A percentile compares a stretch with the other conserved stretches of the same genome.
Evolutionary conservation across 2,329 filamentous ascomycete species (phyloP).

Genomic region (Knoxdaviesia capensis): DNA sequence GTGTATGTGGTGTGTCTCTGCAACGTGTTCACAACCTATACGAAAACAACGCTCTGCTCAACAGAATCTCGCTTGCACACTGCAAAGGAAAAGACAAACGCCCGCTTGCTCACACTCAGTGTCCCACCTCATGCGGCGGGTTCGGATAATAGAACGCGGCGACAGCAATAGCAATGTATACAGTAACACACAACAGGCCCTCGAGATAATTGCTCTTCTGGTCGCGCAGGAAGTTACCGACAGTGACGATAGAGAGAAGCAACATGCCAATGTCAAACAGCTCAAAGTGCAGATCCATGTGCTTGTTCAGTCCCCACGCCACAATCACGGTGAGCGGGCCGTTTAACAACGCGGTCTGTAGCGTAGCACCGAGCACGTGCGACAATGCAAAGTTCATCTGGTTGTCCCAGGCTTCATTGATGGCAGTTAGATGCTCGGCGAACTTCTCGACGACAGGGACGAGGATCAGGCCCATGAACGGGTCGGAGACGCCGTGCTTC

Average conservation of each 20-base stretch:
- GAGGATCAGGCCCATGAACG: conserved; percentile 51
- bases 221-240: conserved; percentile 73
- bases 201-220: conserved; percentile 84
- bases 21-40: too few relatives aligned
- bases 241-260: conserved; percentile 66
- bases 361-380: conserved; percentile 68
- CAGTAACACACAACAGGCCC: conserved; percentile 56
- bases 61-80: too few relatives aligned
- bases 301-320: conserved; percentile 53
- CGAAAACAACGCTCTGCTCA: too few relatives aligned
- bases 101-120: neutral
- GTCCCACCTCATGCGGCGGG: conserved; percentile 7
- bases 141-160: conserved; percentile 37
- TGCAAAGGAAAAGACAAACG: too few relatives aligned
- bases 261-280: conserved; percentile 70
- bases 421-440: conserved; percentile 64
- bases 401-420: conserved; percentile 71
- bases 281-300: conserved; percentile 69
- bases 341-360: conserved; percentile 81
- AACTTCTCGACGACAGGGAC: conserved; percentile 71
- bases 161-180: conserved; percentile 39
- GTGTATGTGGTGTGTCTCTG: too few relatives aligned
- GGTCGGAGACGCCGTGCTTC: conserved; percentile 23
- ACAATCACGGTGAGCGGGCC: conserved; percentile 67
- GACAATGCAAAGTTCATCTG: conserved; percentile 72